phyloP scores from a whole-genome alignment of 2,329 filamentous ascomycete genomes.

The Metarhizium brunneum region DNA sequence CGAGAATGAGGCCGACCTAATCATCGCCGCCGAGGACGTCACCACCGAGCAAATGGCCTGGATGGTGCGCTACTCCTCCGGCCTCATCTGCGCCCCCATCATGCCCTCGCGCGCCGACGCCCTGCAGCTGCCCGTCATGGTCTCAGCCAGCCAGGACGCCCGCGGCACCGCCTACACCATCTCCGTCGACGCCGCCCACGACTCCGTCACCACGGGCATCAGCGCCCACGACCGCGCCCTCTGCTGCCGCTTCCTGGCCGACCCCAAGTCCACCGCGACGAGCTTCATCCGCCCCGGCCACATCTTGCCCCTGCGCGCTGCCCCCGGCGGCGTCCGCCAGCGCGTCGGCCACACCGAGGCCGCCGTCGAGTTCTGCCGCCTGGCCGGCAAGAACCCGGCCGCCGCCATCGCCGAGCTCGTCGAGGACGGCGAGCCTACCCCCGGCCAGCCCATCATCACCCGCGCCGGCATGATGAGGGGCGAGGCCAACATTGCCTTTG shows the following conservation, averaged over 20 bases:
- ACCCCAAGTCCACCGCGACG: constrained; percentile 43
- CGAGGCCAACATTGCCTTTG: constrained; percentile 82
- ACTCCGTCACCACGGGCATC: constrained; percentile 78
- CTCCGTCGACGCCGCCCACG: constrained; percentile 69
- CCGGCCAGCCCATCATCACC: constrained; percentile 54
- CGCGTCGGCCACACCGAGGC: constrained; percentile 88
- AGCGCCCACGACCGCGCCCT: constrained; percentile 78
- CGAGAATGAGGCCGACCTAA: constrained; percentile 97
- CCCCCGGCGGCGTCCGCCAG: constrained; percentile 70
- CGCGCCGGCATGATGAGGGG: constrained; percentile 85
- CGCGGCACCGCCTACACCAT: constrained; percentile 91
- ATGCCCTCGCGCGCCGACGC: constrained; percentile 56
- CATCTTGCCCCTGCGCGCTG: constrained; percentile 74
- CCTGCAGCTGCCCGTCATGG: constrained; percentile 85
- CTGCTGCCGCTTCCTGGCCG: constrained; percentile 70
- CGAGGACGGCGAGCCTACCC: constrained; percentile 67
- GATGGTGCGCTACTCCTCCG: constrained; percentile 84
- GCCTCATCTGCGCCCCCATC: constrained; percentile 85
- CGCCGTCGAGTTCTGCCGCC: constrained; percentile 76
- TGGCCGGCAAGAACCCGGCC: constrained; percentile 69
- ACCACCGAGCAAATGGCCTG: constrained; percentile 91
- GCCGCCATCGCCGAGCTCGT: constrained; percentile 89
- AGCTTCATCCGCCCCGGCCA: constrained; percentile 80
- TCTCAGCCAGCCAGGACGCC: constrained; percentile 62
- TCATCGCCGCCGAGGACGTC: constrained; percentile 79